Evolutionary conservation across 179 eudicot genomes (phyloP).

Genomic region (Spergularia azorica): DNA sequence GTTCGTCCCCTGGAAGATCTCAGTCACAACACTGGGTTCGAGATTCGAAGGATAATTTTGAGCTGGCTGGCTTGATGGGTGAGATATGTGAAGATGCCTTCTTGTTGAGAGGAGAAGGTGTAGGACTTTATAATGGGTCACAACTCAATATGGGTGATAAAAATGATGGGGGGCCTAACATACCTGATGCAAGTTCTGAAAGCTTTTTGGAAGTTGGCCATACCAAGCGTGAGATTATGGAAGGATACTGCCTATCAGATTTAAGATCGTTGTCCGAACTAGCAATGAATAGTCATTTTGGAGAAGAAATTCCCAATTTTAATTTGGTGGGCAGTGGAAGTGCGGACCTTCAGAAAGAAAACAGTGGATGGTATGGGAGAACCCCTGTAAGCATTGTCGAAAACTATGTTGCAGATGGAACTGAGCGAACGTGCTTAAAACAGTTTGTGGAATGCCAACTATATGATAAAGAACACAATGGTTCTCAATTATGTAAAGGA

Average conservation of each 20-base stretch:
- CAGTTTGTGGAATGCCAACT: conserved; percentile 30
- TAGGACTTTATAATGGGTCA: conserved; percentile 35
- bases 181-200: conserved; percentile 21
- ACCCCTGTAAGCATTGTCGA: conserved; percentile 59
- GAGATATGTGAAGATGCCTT: conserved; percentile 85
- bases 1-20: conserved; percentile 40
- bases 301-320: conserved; percentile 33
- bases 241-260: conserved; percentile 73
- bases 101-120: conserved; percentile 34
- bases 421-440: conserved; percentile 26
- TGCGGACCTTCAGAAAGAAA: conserved; percentile 38
- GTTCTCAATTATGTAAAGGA: conserved; percentile 52
- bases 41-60: conserved; percentile 38
- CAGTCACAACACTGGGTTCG: conserved; percentile 36
- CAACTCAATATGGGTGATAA: conserved; percentile 29
- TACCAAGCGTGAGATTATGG: conserved; percentile 60
- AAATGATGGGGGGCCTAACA: conserved; percentile 33
- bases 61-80: conserved; percentile 58
- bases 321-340: conserved; percentile 32
- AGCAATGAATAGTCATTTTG: conserved; percentile 40
- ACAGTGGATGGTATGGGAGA: conserved; percentile 74
- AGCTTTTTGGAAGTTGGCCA: conserved; percentile 28
- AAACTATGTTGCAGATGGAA: conserved; percentile 58
- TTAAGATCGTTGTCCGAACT: conserved; percentile 54
- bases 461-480: conserved; percentile 24